phyloP scores from a whole-genome alignment of 1,284 basidiomycete genomes.

The Puccinia hordei region DNA sequence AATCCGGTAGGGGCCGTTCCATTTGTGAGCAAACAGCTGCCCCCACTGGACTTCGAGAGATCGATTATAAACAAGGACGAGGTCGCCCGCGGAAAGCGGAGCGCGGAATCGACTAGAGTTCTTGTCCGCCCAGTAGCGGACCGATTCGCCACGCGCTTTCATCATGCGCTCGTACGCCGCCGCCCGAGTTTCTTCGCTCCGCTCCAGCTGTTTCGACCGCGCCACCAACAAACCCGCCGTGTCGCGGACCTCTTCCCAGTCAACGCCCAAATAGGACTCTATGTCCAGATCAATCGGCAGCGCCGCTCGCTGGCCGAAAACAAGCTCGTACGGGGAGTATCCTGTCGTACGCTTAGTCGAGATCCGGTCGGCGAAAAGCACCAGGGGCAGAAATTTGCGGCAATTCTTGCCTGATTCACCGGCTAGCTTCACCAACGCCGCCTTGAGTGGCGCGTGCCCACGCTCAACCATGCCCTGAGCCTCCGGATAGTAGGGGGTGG shows the following conservation, averaged over 20 bases:
- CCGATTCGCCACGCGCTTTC: not conserved
- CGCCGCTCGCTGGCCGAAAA: not conserved
- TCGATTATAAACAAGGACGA: not conserved
- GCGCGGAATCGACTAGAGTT: not conserved
- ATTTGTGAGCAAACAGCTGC: not conserved
- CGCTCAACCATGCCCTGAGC: slow-evolving; percentile 34
- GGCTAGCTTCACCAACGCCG: slow-evolving; percentile 3
- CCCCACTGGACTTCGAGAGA: not conserved
- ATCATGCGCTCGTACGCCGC: not conserved
- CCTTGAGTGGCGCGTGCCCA: not conserved
- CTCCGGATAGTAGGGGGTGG: slow-evolving; percentile 16
- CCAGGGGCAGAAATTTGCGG: not conserved
- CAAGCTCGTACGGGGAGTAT: slow-evolving; percentile 10
- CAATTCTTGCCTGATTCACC: slow-evolving; percentile 3
- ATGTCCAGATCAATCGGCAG: slow-evolving; percentile 12
- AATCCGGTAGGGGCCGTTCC: slow-evolving; percentile 10
- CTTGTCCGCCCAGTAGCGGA: slow-evolving; percentile 4
- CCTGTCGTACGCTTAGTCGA: slow-evolving; percentile 9
- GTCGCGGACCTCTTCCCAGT: not conserved
- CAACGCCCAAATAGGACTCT: not conserved
- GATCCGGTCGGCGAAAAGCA: not conserved
- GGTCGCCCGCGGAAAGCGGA: not conserved
- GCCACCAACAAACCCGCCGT: not conserved
- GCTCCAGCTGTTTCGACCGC: not conserved
- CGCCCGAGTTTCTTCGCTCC: not conserved